These are phyloP conservation scores for Elaeagnus macrophylla DNA, from an alignment of 306 rosid genomes.

Conservation along the genomic window DNA sequence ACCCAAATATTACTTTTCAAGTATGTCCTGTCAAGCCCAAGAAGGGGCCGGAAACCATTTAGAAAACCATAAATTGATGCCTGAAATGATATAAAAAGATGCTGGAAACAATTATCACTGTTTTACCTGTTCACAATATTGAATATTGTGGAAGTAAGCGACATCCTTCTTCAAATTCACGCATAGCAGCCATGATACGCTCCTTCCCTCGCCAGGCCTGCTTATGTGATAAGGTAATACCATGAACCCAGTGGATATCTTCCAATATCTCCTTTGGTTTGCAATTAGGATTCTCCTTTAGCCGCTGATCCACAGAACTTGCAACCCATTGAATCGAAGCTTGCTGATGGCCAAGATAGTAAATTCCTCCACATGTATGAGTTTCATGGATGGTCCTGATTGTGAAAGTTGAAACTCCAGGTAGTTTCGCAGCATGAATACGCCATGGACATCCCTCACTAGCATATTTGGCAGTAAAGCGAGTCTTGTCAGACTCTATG, in stretches of 20 bases:
- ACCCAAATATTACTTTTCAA: slow-evolving; percentile 71
- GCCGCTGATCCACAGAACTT: slow-evolving; percentile 64
- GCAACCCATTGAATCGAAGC: slow-evolving; percentile 95
- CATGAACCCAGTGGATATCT: slow-evolving; percentile 81
- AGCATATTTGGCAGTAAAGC: slow-evolving; percentile 82
- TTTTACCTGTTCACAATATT: slow-evolving; percentile 73
- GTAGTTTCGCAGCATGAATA: slow-evolving; percentile 87
- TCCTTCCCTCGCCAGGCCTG: slow-evolving; percentile 98
- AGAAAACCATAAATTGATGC: slow-evolving; percentile 79
- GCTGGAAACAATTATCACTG: slow-evolving; percentile 70
- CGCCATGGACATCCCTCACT: slow-evolving; percentile 92
- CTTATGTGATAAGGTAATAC: slow-evolving; percentile 76
- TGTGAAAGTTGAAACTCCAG: slow-evolving; percentile 84
- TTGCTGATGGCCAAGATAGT: slow-evolving; percentile 87
- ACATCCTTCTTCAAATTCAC: slow-evolving; percentile 82
- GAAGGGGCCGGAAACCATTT: slow-evolving; percentile 73
- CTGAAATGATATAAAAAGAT: slow-evolving; percentile 70
- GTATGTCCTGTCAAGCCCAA: slow-evolving; percentile 73
- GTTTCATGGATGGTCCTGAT: slow-evolving; percentile 63
- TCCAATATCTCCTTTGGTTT: slow-evolving; percentile 86
- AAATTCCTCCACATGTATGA: slow-evolving; percentile 76
- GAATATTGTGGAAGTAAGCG: slow-evolving; percentile 79
- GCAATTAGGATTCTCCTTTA: slow-evolving; percentile 70
- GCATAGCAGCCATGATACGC: slow-evolving; percentile 90
- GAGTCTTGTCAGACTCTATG: slow-evolving; percentile 77